Evolutionary conservation across 352 stramenopile species (phyloP).

Genomic region (Discostella stelligera): DNA sequence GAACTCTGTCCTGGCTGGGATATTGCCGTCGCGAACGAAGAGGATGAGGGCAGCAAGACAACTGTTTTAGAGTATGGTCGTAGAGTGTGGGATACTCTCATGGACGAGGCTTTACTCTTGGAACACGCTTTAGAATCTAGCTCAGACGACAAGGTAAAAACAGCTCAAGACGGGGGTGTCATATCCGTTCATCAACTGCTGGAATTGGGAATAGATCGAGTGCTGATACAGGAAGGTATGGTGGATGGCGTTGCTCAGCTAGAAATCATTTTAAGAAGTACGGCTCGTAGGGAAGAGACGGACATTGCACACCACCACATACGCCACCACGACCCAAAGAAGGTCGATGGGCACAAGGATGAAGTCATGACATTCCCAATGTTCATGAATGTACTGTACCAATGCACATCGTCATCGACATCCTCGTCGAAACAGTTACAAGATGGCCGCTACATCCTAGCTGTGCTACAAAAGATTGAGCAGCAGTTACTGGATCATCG

Average conservation of each 20-base stretch:
- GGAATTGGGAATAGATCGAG: slow-evolving; percentile 26
- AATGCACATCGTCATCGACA: slow-evolving; percentile 1
- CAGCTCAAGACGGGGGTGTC: slow-evolving; percentile 22
- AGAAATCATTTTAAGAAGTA: slow-evolving; percentile 14
- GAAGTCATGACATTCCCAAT: slow-evolving; percentile 31
- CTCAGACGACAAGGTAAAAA: not conserved
- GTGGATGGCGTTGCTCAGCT: slow-evolving; percentile 13
- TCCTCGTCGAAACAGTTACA: slow-evolving; percentile 1
- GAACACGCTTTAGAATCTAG: slow-evolving; percentile 19
- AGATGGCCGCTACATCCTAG: not conserved
- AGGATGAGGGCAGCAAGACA: not conserved
- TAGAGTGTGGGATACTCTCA: slow-evolving; percentile 32
- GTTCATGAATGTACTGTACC: slow-evolving; percentile 36
- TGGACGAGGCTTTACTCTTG: slow-evolving; percentile 37
- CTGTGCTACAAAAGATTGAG: slow-evolving; percentile 23
- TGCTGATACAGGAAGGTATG: slow-evolving; percentile 26
- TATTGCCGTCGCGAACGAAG: not conserved
- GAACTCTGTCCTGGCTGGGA: slow-evolving; percentile 36
- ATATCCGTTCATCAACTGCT: slow-evolving; percentile 24
- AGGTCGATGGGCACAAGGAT: not conserved
- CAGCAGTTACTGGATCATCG: slow-evolving; percentile 8
- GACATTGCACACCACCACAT: not conserved
- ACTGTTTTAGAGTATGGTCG: slow-evolving; percentile 33
- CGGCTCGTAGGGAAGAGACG: slow-evolving; percentile 12
- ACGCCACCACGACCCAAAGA: not conserved